Evolutionary conservation across 129 eudicot species (phyloP), one percentile per base, ranked within the genome.

Genomic region (Logfia minima): DNA sequence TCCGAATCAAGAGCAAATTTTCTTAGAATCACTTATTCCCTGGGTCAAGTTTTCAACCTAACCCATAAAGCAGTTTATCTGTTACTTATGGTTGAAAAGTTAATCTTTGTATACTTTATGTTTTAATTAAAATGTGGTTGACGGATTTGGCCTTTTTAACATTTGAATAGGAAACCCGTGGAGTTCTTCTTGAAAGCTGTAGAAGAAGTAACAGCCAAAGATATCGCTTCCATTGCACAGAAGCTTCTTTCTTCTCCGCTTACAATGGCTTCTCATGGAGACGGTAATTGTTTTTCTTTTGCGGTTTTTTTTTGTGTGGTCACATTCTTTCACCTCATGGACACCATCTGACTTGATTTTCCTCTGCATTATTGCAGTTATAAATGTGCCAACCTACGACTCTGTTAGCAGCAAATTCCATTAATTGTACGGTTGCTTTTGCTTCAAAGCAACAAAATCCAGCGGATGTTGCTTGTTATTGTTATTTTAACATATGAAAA

Each of bases 211-310:
- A 58, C 96, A 5, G 69, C 81, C 23, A 74, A 87, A 63, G 98
- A 94, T 78, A 94, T 94, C 63, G 73, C 89, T 76, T 81, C 89
- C 53, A 71, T 87, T 34, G 85, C 85, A 2, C 74, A 79, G 58
- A 94, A 87, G 84, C 93, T 94, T 75, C 66, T 94, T 63, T 79
- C 86, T 0, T 89, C 97, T 2, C 98, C 98, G 16, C 98, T 94
- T 71, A 91, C 98, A 48, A 89, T 94, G 98, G 98, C 98, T 60
- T 87, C 96, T 68, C 86, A 89, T 35, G 98, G 98, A 84, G 96
- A 91, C 64, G 90, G 98, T 94, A 89, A 79, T 21, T 21, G 22
- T 43, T 74, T 3, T 11, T 29, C 21, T 72, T 23, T 66, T 56
- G n/a, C n/a, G n/a, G n/a, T n/a, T n/a, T n/a, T n/a, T 74, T 73